Evolutionary conservation across 495 filamentous ascomycete genomes (phyloP).

Genomic region (Xylaria flabelliformis): DNA sequence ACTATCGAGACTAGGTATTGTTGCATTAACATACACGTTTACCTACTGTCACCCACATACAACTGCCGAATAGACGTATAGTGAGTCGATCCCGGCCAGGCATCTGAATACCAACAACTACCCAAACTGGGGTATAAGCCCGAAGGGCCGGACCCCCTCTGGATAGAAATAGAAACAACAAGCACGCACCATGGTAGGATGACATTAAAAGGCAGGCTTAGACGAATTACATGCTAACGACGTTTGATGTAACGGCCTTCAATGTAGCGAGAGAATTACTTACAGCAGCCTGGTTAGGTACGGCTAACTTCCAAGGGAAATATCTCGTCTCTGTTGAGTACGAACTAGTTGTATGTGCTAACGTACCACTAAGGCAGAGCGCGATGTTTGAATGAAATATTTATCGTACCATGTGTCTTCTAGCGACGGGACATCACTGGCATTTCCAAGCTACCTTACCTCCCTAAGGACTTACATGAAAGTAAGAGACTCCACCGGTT

Average conservation of each 20-base stretch:
- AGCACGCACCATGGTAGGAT: slow-evolving; percentile 13
- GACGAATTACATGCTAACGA: slow-evolving; percentile 7
- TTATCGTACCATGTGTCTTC: slow-evolving; percentile 19
- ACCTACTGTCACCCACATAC: slow-evolving; percentile 21
- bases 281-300: background rate
- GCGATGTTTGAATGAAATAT: slow-evolving; percentile 17
- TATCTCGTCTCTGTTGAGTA: background rate
- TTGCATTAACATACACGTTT: slow-evolving; percentile 3
- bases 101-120: slow-evolving; percentile 16
- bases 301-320: slow-evolving; percentile 4
- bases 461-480: background rate
- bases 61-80: slow-evolving; percentile 21
- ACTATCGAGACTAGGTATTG: background rate
- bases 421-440: slow-evolving; percentile 1
- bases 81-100: slow-evolving; percentile 14
- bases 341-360: background rate
- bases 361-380: slow-evolving; percentile 2
- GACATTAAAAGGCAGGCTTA: background rate
- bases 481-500: slow-evolving; percentile 6
- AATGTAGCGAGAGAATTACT: slow-evolving; percentile 15
- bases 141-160: slow-evolving; percentile 9
- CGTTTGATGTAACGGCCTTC: slow-evolving; percentile 5
- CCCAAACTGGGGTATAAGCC: slow-evolving; percentile 28
- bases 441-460: background rate
- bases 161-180: slow-evolving; percentile 28